phyloP scores from a whole-genome alignment of 2,329 filamentous ascomycete species.

The Cryphonectria nitschkei region DNA sequence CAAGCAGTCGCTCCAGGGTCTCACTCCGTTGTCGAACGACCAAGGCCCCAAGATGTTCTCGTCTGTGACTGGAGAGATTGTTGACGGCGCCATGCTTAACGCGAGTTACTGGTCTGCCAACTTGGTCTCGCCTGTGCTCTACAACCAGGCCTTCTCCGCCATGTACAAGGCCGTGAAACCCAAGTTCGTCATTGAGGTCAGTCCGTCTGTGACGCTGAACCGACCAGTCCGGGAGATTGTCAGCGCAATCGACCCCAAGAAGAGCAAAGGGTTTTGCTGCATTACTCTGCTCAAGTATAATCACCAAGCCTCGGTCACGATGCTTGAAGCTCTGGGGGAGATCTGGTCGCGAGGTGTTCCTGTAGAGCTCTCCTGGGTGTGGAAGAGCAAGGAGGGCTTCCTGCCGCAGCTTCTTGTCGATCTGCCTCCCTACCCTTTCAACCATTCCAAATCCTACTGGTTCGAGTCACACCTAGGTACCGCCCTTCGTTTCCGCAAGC shows the following conservation, averaged over 20 bases:
- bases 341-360: slow-evolving; percentile 43
- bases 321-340: slow-evolving; percentile 39
- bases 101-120: slow-evolving; percentile 52
- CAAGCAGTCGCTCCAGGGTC: slow-evolving; percentile 33
- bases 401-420: slow-evolving; percentile 41
- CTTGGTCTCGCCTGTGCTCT: slow-evolving; percentile 49
- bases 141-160: slow-evolving; percentile 43
- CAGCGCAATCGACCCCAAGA: slow-evolving; percentile 7
- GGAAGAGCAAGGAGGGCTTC: slow-evolving; percentile 28
- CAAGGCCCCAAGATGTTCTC: slow-evolving; percentile 43
- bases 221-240: slow-evolving; percentile 43
- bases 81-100: slow-evolving; percentile 34
- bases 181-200: slow-evolving; percentile 46
- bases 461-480: slow-evolving; percentile 53
- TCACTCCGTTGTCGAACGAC: slow-evolving; percentile 27
- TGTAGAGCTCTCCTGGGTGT: slow-evolving; percentile 39
- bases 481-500: slow-evolving; percentile 48
- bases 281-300: slow-evolving; percentile 20
- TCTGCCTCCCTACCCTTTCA: slow-evolving; percentile 59
- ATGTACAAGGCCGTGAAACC: slow-evolving; percentile 38
- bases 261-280: slow-evolving; percentile 9
- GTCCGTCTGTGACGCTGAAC: slow-evolving; percentile 44
- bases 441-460: slow-evolving; percentile 57
- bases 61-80: slow-evolving; percentile 38
- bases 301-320: slow-evolving; percentile 16